Evolutionary conservation across 441 rosid genomes (phyloP), one percentile per base, ranked within the genome.

Genomic region (Mallotus repandus): DNA sequence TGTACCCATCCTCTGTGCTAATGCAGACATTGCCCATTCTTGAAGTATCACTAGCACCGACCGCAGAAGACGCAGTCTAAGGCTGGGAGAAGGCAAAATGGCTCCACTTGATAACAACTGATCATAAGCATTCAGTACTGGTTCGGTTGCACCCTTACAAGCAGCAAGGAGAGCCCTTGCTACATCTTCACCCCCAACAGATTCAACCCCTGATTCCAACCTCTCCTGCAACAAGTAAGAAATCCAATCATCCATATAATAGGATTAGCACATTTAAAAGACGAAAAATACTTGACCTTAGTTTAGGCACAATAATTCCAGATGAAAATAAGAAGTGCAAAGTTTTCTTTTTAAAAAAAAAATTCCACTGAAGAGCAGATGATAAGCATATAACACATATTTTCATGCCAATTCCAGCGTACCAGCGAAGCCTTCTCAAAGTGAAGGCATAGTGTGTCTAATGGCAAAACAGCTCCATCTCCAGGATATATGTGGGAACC

Each of bases 381-480:
- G 55, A 70, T 49, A 18, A 25, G 19, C 43, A 54, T 15, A 52
- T 43, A 12, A 55, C 13, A 49, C 18, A 69, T 66, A 43, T 46
- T 65, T 57, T 65, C 10, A 72, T 49, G 59, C 61, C 52, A 61
- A 48, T 63, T 60, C 65, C 71, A 64, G 77, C 75, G 65, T 85
- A 96, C 97, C 96, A 86, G 57, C 29, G 97, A 92, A 75, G 97
- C 94, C 82, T 92, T 96, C 90, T 96, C 99, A 54, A 96, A 91
- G 83, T 93, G 98, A 76, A 93, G 97, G 79, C 99, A 93, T 16
- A 92, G 68, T 75, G 90, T 83, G 60, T 93, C 98, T 70, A 92
- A 83, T 16, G 97, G 99, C 79, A 92, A 84, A 80, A 90, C 81
- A 72, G 91, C 89, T 69, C 98, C 99, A 82, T 90, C 97, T 56